These are phyloP conservation scores for Lagenidium giganteum DNA, from an alignment of 352 stramenopile genomes.

Conservation along the genomic window DNA sequence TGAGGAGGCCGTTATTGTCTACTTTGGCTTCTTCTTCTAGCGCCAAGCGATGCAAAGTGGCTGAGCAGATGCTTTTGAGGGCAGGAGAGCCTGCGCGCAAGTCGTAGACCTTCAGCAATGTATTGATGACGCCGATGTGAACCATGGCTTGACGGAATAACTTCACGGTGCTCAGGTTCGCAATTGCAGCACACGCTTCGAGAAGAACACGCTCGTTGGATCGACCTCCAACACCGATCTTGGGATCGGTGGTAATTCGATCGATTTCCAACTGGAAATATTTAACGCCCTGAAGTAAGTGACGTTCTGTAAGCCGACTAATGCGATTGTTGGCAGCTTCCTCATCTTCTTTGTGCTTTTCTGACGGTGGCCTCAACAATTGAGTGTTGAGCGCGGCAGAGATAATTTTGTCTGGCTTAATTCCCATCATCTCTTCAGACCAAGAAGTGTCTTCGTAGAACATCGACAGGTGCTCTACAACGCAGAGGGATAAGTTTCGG, in stretches of 20 bases:
- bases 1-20: conserved; percentile 27
- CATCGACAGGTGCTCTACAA: conserved; percentile 45
- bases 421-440: conserved; percentile 8
- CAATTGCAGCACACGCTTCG: conserved; percentile 53
- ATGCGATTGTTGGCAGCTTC: conserved; percentile 4
- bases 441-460: conserved; percentile 36
- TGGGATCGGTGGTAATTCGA: conserved; percentile 12
- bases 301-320: conserved; percentile 38
- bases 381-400: not conserved
- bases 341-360: not conserved
- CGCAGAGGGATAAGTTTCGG: conserved; percentile 61
- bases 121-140: conserved; percentile 38
- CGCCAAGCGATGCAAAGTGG: conserved; percentile 65
- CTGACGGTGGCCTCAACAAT: not conserved
- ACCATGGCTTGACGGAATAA: conserved; percentile 56
- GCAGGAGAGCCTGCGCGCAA: not conserved
- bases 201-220: conserved; percentile 45
- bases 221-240: too few relatives aligned
- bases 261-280: conserved; percentile 58
- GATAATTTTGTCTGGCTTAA: not conserved
- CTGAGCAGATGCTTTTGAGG: conserved; percentile 43
- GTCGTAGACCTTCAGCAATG: conserved; percentile 38
- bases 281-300: conserved; percentile 51
- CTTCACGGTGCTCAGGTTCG: conserved; percentile 68
- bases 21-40: conserved; percentile 46